Evolutionary conservation across 2,329 filamentous ascomycete species (phyloP), one percentile per base, ranked within the genome.

Genomic region (Exserohilum turcica): DNA sequence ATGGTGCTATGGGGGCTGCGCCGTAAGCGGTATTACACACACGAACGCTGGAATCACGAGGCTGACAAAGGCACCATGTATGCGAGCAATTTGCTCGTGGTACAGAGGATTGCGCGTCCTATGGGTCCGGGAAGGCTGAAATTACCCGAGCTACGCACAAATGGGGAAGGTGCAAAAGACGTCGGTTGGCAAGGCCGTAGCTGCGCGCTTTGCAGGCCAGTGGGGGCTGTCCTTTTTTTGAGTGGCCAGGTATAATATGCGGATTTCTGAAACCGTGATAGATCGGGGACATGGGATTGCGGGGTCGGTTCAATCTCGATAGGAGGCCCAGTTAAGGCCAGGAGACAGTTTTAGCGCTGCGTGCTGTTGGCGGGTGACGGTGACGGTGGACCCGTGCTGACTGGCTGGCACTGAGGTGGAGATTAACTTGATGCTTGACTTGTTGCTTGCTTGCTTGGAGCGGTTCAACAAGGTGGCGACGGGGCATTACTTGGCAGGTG

Each of bases 281-380:
- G 54, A 50, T 61, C 56, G 27, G 21, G 21, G 52, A 45, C 54
- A 56, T 54, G 49, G 36, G 32, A 61, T 58, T 42, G 65, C 54
- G 66, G 63, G 64, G 62, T 63, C 59, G 57, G 61, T 18, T 43
- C 33, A 48, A 43, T 48, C 52, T 63, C 59, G 50, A 65, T 62
- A 54, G 46, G 48, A 62, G 57, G 56, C 57, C 59, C 61, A 60
- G 56, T 60, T 59, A 33, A 38, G 18, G 19, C 27, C 24, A 48
- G 21, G 38, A 32, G 59, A n/a, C n/a, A n/a, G n/a, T n/a, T n/a
- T 57, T 47, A 52, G 51, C 53, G 35, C 51, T 48, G 48, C 54
- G 54, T 24, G 4, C 21, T 24, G 21, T 24, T 24, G 21, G 21
- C 7, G 21, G 38, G 47, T 54, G 59, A n/a, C n/a, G 61, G 57